Conservation (phyloP, 768 basidiomycete species). For the Strobilomyces dryophilus region DNA sequence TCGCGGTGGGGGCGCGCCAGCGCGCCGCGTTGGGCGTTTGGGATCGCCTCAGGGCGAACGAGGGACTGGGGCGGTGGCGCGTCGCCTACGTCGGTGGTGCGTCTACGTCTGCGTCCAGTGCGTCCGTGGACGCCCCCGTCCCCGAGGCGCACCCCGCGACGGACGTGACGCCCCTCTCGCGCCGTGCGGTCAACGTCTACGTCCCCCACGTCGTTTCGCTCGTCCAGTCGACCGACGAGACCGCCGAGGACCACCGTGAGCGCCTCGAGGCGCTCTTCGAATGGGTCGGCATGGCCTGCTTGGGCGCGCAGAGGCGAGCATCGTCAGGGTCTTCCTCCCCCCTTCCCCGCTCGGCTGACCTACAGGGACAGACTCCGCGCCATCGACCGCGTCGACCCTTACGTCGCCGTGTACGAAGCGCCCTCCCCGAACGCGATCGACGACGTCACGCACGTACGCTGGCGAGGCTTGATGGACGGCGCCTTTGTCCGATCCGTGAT, state of each 20-base stretch:
- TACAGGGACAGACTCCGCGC: constrained; percentile 43
- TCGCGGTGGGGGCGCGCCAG: constrained; percentile 35
- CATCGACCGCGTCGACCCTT: constrained; percentile 66
- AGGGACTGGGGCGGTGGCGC: constrained; percentile 39
- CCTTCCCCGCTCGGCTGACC: too few relatives aligned
- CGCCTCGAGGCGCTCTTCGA: constrained; percentile 51
- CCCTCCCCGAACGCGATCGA: constrained; percentile 45
- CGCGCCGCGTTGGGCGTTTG: constrained; percentile 42
- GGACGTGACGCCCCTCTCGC: constrained; percentile 22
- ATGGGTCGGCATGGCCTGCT: constrained; percentile 68
- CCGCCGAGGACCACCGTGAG: constrained; percentile 48
- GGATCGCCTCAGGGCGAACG: constrained; percentile 42
- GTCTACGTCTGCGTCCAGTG: background rate
- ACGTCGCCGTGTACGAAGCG: constrained; percentile 59
- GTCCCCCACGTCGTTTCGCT: constrained; percentile 37
- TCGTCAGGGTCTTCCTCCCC: too few relatives aligned
- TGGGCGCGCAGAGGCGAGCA: constrained; percentile 61
- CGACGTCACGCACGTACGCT: constrained; percentile 50
- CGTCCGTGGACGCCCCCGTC: background rate
- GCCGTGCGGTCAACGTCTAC: constrained; percentile 32
- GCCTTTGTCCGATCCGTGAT: constrained; percentile 52
- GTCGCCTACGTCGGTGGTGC: constrained; percentile 34
- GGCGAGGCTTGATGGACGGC: constrained; percentile 55
- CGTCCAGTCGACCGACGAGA: constrained; percentile 28
- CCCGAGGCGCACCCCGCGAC: background rate